Base-by-base conservation (phyloP, 805 yeast species). In the Kluyveromyces dobzhanskii region DNA sequence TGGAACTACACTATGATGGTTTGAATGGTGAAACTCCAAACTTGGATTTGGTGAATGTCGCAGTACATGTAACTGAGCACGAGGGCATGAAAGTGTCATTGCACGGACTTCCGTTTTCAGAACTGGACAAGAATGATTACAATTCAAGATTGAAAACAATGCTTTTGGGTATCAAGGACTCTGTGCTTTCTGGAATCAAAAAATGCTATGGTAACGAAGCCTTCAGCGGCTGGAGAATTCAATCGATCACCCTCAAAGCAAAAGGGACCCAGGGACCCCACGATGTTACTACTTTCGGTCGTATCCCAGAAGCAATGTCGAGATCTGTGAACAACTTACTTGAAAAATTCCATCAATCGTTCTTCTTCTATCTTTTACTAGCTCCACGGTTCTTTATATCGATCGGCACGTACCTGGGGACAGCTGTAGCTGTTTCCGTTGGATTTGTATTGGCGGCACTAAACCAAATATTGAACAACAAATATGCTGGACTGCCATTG, bases 271-370 rank as follows among this genome's bases (percentile, higher is more conserved):
- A 51, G 1, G 85, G 85, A 1, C 67, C 69, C 0, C 69, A 68
- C 40, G 97, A 92, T 62, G 78, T 90, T 41, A 90, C 97, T 1
- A 86, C 92, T 18, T 80, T 83, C 57, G 98, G 97, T 4, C 75
- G 97, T 56, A 71, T 90, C 3, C 74, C 86, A 14, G 99, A 92
- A 61, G 85, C 94, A 2, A 67, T 82, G 7, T 79, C 88, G 55
- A 73, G 98, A 44, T 79, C 95, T 0, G 83, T 92, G 27, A 92
- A 92, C 64, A 92, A 92, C 57, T 69, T 92, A 48, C 67, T 90
- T 28, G 99, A 92, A 59, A 94, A 90, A 57, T 90, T 90, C 62
- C 99, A 92, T 61, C 99, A 92, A 62, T 85, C 96, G 1, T 92
- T 87, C 54, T 92, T 92, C 68, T 92, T 88, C 56, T 92, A 90